Evolutionary conservation across 345 rosid genomes (phyloP), one percentile per base, ranked within the genome.

Genomic region (Abelmoschus esculentus): DNA sequence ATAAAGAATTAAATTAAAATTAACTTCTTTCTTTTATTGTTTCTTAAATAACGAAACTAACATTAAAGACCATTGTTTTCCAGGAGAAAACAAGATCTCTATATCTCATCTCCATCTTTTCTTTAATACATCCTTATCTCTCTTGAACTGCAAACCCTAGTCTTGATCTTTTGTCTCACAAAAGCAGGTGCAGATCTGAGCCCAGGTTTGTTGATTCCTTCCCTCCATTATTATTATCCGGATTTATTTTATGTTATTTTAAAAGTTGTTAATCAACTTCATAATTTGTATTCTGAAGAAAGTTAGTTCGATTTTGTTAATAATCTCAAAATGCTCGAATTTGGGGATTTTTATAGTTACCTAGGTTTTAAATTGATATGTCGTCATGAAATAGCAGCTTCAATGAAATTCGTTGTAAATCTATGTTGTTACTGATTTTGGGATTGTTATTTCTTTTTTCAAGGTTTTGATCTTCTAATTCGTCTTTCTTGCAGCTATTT

Each of bases 161-260:
- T 59, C 52, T 54, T 31, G 9, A 42, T 47, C 61, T 31, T 68
- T 66, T 11, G 31, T 44, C 17, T 46, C 50, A 9, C 47, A 55
- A 17, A 36, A 13, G 14, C 50, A 50, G 66, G 53, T 29, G 53
- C 42, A 46, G 79, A 76, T 72, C 79, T 17, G 64, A 67, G 19
- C 13, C 34, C 15, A 42, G 49, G 36, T 52, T 44, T 8, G 12
- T 42, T n/a, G 12, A 8, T 44, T 44, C 12, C 9, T 9, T 40
- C 6, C 8, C 7, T 6, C 7, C 7, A 3, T 40, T 1, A 44
- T 44, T 44, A 8, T 44, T 44, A 8, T 12, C 9, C 53, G 8
- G 28, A 28, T 5, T 11, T 0, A 9, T 38, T 55, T 5, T 56
- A 7, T 5, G 3, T 56, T 26, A 22, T 56, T 26, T 31, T 59